Percentiles rank a stretch among this genome's conserved stretches.
These are phyloP conservation scores for Exophiala alcalophila DNA, from an alignment of 2,329 filamentous ascomycete species.

Conservation along the genomic window DNA sequence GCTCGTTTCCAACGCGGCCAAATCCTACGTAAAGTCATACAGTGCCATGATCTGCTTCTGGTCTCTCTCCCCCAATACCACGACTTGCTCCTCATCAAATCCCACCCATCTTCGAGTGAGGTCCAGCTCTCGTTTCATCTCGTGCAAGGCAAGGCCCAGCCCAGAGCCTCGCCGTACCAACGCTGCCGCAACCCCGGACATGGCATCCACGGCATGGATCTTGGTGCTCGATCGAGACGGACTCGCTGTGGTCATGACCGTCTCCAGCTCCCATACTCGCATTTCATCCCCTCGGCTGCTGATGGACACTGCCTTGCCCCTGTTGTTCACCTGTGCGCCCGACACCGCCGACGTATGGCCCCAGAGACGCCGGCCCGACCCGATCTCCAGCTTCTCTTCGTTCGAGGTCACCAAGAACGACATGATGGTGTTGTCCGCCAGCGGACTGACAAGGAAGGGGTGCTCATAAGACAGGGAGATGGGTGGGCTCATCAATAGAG, in stretches of 20 bases:
- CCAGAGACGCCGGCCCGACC: slow-evolving; percentile 74
- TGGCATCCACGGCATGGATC: slow-evolving; percentile 40
- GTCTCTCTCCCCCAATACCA: slow-evolving; percentile 71
- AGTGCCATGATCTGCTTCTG: slow-evolving; percentile 71
- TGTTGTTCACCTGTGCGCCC: slow-evolving; percentile 76
- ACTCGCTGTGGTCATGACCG: slow-evolving; percentile 35
- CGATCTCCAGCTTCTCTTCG: slow-evolving; percentile 62
- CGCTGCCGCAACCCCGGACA: slow-evolving; percentile 25
- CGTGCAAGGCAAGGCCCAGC: slow-evolving; percentile 37
- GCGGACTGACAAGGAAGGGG: slow-evolving; percentile 78
- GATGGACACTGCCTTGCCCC: slow-evolving; percentile 87
- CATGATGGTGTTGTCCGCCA: slow-evolving; percentile 83
- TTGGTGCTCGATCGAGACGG: slow-evolving; percentile 53
- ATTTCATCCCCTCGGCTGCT: slow-evolving; percentile 75
- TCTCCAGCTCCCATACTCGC: slow-evolving; percentile 86
- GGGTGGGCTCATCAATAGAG: slow-evolving; percentile 47
- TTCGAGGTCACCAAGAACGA: slow-evolving; percentile 78
- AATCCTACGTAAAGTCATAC: slow-evolving; percentile 74
- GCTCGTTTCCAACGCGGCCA: not conserved
- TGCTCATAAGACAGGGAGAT: slow-evolving; percentile 70
- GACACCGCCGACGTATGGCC: slow-evolving; percentile 89
- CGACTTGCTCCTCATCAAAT: slow-evolving; percentile 90
- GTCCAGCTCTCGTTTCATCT: slow-evolving; percentile 40
- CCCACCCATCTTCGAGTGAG: slow-evolving; percentile 66
- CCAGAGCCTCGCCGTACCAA: slow-evolving; percentile 32